Evolutionary conservation across 2,329 filamentous ascomycete species (phyloP), one percentile per base, ranked within the genome.

Genomic region (Neofusicoccum sp.): DNA sequence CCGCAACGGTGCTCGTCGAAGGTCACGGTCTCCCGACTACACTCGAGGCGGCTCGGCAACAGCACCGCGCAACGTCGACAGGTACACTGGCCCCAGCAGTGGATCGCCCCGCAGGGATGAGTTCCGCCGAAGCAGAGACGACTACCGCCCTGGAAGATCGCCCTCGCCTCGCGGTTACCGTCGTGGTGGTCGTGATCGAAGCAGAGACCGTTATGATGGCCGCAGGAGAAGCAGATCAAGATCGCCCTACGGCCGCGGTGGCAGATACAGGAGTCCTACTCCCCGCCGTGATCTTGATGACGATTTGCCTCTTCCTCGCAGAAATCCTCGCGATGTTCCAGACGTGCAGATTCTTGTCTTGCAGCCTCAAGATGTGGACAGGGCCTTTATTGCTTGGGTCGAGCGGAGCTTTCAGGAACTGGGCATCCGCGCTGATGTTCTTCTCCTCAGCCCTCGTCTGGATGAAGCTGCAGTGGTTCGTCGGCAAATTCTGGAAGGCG

Each of bases 271-370:
- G 66, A 93, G 89, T 65, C 87, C 88, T 3, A 92, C 88, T 65
- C 91, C 91, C 71, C 71, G 83, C 36, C 77, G 83, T 49, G 56
- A 71, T 69, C 77, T 81, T 37, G 86, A 90, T 66, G 80, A 84
- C 43, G 84, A 86, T 39, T 80, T 93, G 11, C 89, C 90, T 34
- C 85, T 96, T 6, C 91, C 92, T 47, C 85, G 88, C 62, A 84
- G 93, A 63, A 85, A 87, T 64, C 87, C 91, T 4, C 81, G 84
- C 63, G 87, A 95, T 67, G 88, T 97, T 28, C 93, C 94, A 2
- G 93, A 98, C 69, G 90, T 97, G 14, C 93, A 97, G 74, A 87
- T 98, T 34, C 85, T 97, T 33, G 85, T 96, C 4, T 82, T 94
- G 48, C 88, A 94, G 67, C 88, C 93, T 68, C 84, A 96, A 28